Evolutionary conservation across 345 rosid genomes (phyloP).

Genomic region (Raphanus sativus): DNA sequence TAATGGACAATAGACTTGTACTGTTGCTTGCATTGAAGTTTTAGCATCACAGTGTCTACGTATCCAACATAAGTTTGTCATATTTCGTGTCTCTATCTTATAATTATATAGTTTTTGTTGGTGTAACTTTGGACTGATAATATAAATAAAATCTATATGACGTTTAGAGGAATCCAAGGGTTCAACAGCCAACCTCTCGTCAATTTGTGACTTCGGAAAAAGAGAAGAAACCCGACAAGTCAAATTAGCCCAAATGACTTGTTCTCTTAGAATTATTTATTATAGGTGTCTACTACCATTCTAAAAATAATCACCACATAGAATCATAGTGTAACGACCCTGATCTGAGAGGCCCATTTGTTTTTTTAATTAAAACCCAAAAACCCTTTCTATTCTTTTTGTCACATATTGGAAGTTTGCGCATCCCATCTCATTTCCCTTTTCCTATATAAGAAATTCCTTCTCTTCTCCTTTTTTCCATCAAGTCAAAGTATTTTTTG

Average conservation of each 20-base stretch:
- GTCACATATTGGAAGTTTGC: too few species aligned
- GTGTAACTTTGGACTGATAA: not conserved
- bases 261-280: not conserved
- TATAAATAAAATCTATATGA: slow-evolving; percentile 4
- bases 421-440: too few species aligned
- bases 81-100: not conserved
- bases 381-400: too few species aligned
- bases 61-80: slow-evolving; percentile 2
- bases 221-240: not conserved
- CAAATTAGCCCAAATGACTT: not conserved
- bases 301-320: not conserved
- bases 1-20: not conserved
- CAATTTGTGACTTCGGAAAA: slow-evolving; percentile 13
- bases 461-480: too few species aligned
- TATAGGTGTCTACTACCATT: not conserved
- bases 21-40: slow-evolving; percentile 22
- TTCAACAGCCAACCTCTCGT: slow-evolving; percentile 4
- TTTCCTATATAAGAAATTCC: too few species aligned
- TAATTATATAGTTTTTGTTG: slow-evolving; percentile 7
- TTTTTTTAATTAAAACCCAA: too few species aligned
- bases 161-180: not conserved
- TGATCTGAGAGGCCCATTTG: too few species aligned
- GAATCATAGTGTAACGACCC: too few species aligned
- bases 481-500: too few species aligned
- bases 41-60: slow-evolving; percentile 29